phyloP scores from a whole-genome alignment of 2,329 filamentous ascomycete genomes.

The Mariannaea sp. region DNA sequence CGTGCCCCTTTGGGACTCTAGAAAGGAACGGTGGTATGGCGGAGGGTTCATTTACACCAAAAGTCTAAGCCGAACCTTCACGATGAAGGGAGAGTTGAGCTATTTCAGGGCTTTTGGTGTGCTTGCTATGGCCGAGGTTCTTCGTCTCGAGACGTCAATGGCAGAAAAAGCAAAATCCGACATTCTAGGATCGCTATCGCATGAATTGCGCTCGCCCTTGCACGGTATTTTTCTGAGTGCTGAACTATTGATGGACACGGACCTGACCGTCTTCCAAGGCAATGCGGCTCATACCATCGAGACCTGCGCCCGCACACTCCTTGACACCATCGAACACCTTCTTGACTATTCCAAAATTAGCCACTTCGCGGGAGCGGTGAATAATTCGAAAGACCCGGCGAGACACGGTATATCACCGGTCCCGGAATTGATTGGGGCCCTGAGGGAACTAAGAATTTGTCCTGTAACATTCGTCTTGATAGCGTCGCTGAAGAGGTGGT shows the following conservation, averaged over 20 bases:
- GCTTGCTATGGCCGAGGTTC: constrained; percentile 61
- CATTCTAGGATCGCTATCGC: constrained; percentile 63
- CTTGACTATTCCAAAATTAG: constrained; percentile 61
- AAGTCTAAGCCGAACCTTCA: constrained; percentile 50
- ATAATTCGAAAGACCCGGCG: no score
- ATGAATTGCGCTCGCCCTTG: constrained; percentile 64
- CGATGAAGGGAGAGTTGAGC: constrained; percentile 53
- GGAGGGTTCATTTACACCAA: constrained; percentile 56
- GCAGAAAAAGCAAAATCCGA: constrained; percentile 58
- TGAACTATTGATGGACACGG: constrained; percentile 59
- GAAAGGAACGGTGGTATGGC: constrained; percentile 50
- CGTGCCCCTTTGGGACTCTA: constrained; percentile 54
- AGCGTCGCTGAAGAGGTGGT: constrained; percentile 52
- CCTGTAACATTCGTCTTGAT: constrained; percentile 40
- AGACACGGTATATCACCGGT: no score
- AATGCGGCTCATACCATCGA: constrained; percentile 56
- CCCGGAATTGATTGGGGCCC: no score
- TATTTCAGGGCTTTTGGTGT: constrained; percentile 58
- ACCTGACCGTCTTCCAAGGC: constrained; percentile 51
- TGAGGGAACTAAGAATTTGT: no score
- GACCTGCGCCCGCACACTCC: constrained; percentile 54
- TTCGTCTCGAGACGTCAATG: constrained; percentile 47
- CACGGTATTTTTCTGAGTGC: constrained; percentile 62
- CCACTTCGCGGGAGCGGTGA: constrained; percentile 34
- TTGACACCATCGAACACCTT: constrained; percentile 59